Evolutionary conservation across 306 rosid genomes (phyloP), one percentile per base, ranked within the genome.

Genomic region (Ziziphus jujuba): DNA sequence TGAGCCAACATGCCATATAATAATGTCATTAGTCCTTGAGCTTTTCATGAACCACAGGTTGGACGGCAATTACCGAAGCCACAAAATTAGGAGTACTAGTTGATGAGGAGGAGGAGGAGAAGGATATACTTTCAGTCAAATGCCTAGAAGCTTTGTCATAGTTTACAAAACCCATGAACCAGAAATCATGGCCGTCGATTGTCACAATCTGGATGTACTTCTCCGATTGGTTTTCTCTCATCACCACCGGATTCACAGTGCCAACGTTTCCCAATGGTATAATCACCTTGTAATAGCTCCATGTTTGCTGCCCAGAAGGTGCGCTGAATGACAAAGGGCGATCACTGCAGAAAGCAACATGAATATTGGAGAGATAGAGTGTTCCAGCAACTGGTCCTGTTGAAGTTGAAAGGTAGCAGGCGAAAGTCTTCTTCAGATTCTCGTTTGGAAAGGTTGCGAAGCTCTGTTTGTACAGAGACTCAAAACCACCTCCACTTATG

Each of bases 131-230:
- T 3, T 74, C 63, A 0, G 72, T 65, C 36, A 89, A 77, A 74
- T 92, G 84, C 74, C 71, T 77, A 5, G 63, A 61, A 10, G 95
- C 96, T 73, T 92, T 92, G 20, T 87, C 96, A 73, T 74, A 86
- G 34, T 84, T 92, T 7, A 90, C 84, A 64, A 92, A 92, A 19
- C 97, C 98, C 96, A 90, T 92, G 63, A 80, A 87, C 97, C 98
- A 92, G 75, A 92, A 92, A 60, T 89, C 97, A 79, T 86, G 95
- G 3, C 90, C 97, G 45, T 90, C 97, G 0, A 78, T 70, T 0
- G 96, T 89, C 11, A 78, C 70, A 63, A 87, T 55, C 79, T 92
- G 91, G 1, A 92, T 75, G 68, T 92, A 92, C 81, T 74, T 89
- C 31, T 88, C 97, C 7, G 84, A 43, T 12, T 86, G 62, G 16